phyloP scores from a whole-genome alignment of 2,329 filamentous ascomycete genomes.

The Trichoderma koningii region DNA sequence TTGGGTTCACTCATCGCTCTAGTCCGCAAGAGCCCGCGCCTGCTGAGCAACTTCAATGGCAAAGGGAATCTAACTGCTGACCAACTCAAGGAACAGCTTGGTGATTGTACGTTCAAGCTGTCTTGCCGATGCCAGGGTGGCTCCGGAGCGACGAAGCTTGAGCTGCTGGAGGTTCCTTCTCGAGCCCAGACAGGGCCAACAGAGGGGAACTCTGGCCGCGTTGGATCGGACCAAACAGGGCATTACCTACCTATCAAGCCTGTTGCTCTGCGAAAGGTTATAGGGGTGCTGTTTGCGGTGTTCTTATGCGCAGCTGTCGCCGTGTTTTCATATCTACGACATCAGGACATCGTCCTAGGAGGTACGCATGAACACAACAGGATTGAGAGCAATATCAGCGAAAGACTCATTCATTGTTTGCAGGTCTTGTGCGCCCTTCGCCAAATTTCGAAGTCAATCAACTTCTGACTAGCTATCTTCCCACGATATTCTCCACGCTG shows the following conservation, averaged over 20 bases:
- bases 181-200: neutral
- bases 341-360: neutral
- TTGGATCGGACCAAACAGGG: neutral
- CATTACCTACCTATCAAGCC: neutral
- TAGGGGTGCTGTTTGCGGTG: neutral
- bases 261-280: neutral
- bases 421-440: slow-evolving; percentile 33
- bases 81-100: neutral
- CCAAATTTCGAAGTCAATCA: slow-evolving; percentile 41
- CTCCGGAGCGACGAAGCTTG: neutral
- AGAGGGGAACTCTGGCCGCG: neutral
- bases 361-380: too few relatives aligned
- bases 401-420: neutral
- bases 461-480: slow-evolving; percentile 52
- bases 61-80: neutral
- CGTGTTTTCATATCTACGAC: neutral
- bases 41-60: neutral
- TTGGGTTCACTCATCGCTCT: slow-evolving; percentile 29
- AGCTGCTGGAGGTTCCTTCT: neutral
- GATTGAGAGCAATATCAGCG: neutral
- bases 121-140: neutral
- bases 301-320: neutral
- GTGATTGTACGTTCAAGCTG: neutral
- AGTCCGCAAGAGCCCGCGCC: neutral
- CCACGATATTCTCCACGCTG: slow-evolving; percentile 55